Base-by-base conservation (phyloP, 106 monocot species). In the Dendrobium nobile region DNA sequence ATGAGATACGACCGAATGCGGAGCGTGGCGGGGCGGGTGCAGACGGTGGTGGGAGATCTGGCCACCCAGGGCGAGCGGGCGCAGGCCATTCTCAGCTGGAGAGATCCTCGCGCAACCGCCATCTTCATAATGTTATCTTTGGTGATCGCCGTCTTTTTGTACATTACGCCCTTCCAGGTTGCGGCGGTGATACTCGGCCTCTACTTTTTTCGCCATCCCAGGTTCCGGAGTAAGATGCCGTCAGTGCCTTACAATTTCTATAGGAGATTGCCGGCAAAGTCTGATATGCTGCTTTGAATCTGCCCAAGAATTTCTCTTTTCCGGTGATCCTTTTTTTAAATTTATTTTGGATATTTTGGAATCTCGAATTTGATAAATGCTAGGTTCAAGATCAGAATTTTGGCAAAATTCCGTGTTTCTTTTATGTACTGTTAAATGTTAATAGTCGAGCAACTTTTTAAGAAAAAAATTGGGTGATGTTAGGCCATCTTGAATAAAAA, bases 21-120 rank as follows among this genome's bases (percentile, higher is more conserved):
- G 87, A 90, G 85, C 72, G 83, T 90, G 26, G 89, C 68, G 7
- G 89, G 87, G 67, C 78, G 87, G 72, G 80, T 85, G 73, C 89
- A 89, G 82, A 89, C 87, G 16, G 89, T 90, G 37, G 85, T 85
- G 41, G 87, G 89, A 16, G 89, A 90, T 67, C 74, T 90, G 27
- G 89, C 89, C 5, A 90, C 89, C 7, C 89, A 90, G 55, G 85
- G 87, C 40, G 87, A 90, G 78, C 41, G 85, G 61, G 87, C 83
- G 54, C 85, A 87, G 70, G 85, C 89, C 18, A 9, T 90, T 19
- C 82, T 90, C 61, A 90, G 87, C 82, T 90, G 89, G 89, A 82
- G 87, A 65, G 89, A 90, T 70, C 89, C 89, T 27, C 74, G 89
- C 54, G 89, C 89, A 44, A 89, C 89, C 10, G 75, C 87, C 15